These are phyloP conservation scores for Candida mattraensis DNA, from an alignment of 805 yeast species.

Conservation along the genomic window DNA sequence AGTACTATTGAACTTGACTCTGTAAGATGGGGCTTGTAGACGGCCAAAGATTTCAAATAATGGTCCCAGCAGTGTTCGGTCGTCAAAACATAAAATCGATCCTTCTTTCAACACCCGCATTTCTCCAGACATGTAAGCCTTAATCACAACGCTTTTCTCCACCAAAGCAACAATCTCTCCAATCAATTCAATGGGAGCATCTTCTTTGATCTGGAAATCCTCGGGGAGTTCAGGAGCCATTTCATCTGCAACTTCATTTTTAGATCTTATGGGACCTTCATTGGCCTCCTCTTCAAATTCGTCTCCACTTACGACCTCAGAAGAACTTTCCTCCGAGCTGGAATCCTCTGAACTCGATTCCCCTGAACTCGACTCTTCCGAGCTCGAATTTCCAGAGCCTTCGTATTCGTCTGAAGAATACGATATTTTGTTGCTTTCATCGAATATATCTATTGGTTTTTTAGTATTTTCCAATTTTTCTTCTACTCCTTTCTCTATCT, in stretches of 20 bases:
- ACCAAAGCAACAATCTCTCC: slow-evolving; percentile 72
- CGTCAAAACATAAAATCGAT: slow-evolving; percentile 75
- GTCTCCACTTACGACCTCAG: slow-evolving; percentile 24
- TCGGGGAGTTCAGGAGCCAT: slow-evolving; percentile 66
- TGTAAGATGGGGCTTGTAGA: slow-evolving; percentile 74
- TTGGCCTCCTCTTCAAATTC: slow-evolving; percentile 41
- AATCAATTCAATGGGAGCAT: slow-evolving; percentile 65
- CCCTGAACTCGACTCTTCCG: too few relatives aligned
- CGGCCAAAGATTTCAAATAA: slow-evolving; percentile 90
- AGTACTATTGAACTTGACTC: slow-evolving; percentile 61
- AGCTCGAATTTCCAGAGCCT: too few relatives aligned
- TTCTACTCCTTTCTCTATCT: too few relatives aligned
- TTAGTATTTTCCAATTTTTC: slow-evolving; percentile 1
- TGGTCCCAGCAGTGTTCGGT: slow-evolving; percentile 69
- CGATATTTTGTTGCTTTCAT: slow-evolving; percentile 16
- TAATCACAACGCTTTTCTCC: slow-evolving; percentile 69
- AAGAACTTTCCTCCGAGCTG: slow-evolving; percentile 19
- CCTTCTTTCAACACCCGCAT: slow-evolving; percentile 78
- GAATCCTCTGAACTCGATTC: slow-evolving; percentile 21
- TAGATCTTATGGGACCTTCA: slow-evolving; percentile 71
- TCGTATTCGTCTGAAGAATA: slow-evolving; percentile 28
- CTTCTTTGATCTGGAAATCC: slow-evolving; percentile 56
- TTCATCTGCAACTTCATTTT: slow-evolving; percentile 74
- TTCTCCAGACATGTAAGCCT: slow-evolving; percentile 79
- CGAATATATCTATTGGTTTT: slow-evolving; percentile 22